A percentile compares a stretch with the other conserved stretches of the same genome.
Evolutionary conservation across 2,329 filamentous ascomycete genomes (phyloP).

Genomic region (Phyllachora maydis): DNA sequence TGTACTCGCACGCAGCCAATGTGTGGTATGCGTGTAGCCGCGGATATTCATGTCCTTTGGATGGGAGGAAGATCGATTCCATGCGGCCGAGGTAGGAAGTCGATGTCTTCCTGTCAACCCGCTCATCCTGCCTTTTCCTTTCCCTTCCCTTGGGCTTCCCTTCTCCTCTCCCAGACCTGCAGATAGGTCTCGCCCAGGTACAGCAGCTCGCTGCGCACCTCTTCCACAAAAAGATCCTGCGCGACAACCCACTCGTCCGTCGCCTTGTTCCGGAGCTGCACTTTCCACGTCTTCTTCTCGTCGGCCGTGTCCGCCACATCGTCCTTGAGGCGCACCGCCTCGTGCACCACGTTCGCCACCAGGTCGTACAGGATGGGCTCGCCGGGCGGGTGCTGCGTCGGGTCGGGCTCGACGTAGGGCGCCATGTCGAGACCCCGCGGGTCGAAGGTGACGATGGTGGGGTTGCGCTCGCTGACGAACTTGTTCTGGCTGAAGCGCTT

Average conservation of each 20-base stretch:
- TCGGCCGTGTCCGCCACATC: constrained; percentile 82
- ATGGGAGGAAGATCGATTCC: too few species aligned
- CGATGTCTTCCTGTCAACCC: neutral
- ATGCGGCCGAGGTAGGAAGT: too few species aligned
- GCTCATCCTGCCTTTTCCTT: constrained; percentile 16
- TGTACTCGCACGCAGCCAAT: too few species aligned
- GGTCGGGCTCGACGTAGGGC: constrained; percentile 81
- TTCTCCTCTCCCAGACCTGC: constrained; percentile 86
- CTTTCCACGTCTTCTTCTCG: constrained; percentile 79
- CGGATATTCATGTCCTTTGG: too few species aligned
- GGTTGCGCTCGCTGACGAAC: constrained; percentile 88
- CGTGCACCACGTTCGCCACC: constrained; percentile 84
- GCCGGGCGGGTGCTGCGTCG: constrained; percentile 42
- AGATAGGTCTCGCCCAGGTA: constrained; percentile 90
- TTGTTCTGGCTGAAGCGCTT: constrained; percentile 96
- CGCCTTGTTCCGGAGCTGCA: constrained; percentile 66
- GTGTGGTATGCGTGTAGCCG: too few species aligned
- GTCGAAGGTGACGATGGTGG: constrained; percentile 94
- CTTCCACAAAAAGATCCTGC: constrained; percentile 85
- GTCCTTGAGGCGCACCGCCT: constrained; percentile 55
- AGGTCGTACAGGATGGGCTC: constrained; percentile 91
- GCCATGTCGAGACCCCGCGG: constrained; percentile 65
- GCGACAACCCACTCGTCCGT: constrained; percentile 79
- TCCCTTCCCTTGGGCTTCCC: constrained; percentile 19
- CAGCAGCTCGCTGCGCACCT: constrained; percentile 69